A percentile compares a stretch with the other conserved stretches of the same genome.
Evolutionary conservation across 257 asterid genomes (phyloP).

Genomic region (Solanum peruvianum): DNA sequence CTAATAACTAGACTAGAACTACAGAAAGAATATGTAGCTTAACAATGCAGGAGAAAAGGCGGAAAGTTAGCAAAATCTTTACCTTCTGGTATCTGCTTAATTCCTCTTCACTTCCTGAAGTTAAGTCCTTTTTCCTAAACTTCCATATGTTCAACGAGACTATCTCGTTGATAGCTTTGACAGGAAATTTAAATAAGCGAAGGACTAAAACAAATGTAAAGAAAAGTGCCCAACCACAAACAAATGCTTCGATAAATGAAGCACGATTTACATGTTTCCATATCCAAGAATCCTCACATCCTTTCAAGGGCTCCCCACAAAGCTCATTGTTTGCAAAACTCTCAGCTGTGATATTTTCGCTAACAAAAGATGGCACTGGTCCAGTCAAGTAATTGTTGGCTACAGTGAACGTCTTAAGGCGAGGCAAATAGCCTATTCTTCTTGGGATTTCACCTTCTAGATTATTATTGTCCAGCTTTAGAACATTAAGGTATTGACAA

Average conservation of each 20-base stretch:
- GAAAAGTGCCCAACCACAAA: not conserved
- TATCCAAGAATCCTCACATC: not conserved
- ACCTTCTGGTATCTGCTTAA: not conserved
- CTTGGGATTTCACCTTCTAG: conserved; percentile 7
- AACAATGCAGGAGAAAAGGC: not conserved
- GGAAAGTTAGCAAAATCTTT: too few species aligned
- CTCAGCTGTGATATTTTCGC: fast-evolving
- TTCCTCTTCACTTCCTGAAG: not conserved
- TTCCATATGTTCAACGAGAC: not conserved
- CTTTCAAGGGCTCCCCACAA: conserved; percentile 4
- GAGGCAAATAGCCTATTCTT: not conserved
- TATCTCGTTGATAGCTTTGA: not conserved
- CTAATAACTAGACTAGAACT: not conserved
- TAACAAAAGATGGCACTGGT: not conserved
- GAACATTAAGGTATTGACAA: not conserved
- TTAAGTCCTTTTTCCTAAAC: not conserved
- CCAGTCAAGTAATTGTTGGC: not conserved
- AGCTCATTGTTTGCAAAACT: conserved; percentile 1
- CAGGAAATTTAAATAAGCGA: not conserved
- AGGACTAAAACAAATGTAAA: not conserved
- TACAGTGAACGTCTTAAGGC: not conserved
- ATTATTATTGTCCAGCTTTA: not conserved
- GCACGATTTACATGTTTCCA: not conserved
- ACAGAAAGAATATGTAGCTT: not conserved
- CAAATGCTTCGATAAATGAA: not conserved